A percentile compares a stretch with the other conserved stretches of the same genome.
Evolutionary conservation across 306 rosid genomes (phyloP).

Genomic region (Medicago ruthenica): DNA sequence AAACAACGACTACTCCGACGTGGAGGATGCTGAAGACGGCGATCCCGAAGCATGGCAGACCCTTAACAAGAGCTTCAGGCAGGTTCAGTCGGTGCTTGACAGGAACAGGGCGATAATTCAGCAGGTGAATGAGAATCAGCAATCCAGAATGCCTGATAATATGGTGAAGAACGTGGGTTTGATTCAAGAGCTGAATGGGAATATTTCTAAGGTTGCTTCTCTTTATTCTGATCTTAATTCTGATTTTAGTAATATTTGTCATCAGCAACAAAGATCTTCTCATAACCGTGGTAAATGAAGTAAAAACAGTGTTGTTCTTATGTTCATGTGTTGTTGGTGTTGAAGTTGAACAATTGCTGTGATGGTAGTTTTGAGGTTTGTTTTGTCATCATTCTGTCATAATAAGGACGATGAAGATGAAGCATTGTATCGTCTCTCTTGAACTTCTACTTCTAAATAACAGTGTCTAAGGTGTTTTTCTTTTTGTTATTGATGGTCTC

Average conservation of each 20-base stretch:
- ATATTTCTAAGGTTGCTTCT: conserved; percentile 75
- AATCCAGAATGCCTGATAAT: conserved; percentile 68
- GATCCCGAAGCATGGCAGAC: conserved; percentile 61
- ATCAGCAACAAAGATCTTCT: conserved; percentile 42
- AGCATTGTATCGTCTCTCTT: conserved; percentile 22
- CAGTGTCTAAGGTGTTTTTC: not conserved
- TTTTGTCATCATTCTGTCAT: not conserved
- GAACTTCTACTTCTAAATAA: not conserved
- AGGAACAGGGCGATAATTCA: conserved; percentile 75
- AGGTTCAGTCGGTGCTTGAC: conserved; percentile 87
- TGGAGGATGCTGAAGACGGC: conserved; percentile 48
- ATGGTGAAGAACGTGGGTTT: conserved; percentile 83
- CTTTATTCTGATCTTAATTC: conserved; percentile 77
- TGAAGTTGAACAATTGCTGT: conserved; percentile 13
- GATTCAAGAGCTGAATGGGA: conserved; percentile 82
- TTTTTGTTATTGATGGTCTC: conserved; percentile 5
- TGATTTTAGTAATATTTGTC: conserved; percentile 63
- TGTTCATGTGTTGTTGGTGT: too few species aligned
- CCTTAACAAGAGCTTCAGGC: conserved; percentile 68
- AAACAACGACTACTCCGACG: conserved; percentile 41
- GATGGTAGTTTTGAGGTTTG: conserved; percentile 31
- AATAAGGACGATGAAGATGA: conserved; percentile 15
- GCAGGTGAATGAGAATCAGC: conserved; percentile 89
- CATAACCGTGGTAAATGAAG: conserved; percentile 24
- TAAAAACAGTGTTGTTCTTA: not conserved